Evolutionary conservation across 352 stramenopile species (phyloP).

Genomic region (Pythium aristosporum): DNA sequence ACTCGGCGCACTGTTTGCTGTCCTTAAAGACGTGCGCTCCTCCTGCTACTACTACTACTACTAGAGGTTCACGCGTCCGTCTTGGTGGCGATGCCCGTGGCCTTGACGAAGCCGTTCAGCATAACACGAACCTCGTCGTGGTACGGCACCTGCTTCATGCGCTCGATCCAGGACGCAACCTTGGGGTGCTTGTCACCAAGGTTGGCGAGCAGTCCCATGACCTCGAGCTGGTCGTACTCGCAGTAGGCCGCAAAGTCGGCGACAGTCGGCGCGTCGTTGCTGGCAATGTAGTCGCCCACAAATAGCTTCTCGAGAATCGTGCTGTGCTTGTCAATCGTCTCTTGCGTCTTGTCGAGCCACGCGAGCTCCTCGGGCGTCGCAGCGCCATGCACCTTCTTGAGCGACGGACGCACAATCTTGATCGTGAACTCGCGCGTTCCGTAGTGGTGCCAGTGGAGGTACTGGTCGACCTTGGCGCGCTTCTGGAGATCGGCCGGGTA

Average conservation of each 20-base stretch:
- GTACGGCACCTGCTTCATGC: slow-evolving; percentile 35
- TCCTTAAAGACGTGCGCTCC: no score
- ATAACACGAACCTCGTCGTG: slow-evolving; percentile 45
- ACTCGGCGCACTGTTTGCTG: no score
- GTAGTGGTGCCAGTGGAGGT: slow-evolving; percentile 73
- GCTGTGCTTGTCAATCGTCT: slow-evolving; percentile 33
- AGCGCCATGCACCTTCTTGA: slow-evolving; percentile 13
- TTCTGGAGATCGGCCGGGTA: slow-evolving; percentile 44
- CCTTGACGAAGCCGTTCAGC: slow-evolving; percentile 29
- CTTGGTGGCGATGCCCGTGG: slow-evolving; percentile 20
- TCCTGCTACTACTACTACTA: not conserved
- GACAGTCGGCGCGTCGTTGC: slow-evolving; percentile 51
- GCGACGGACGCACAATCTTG: slow-evolving; percentile 41
- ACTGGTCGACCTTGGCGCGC: slow-evolving; percentile 64
- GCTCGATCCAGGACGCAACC: slow-evolving; percentile 23
- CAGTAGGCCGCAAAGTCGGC: slow-evolving; percentile 63
- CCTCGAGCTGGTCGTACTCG: slow-evolving; percentile 65
- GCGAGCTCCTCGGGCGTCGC: slow-evolving; percentile 18
- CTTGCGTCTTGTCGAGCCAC: slow-evolving; percentile 9
- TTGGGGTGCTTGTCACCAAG: slow-evolving; percentile 27
- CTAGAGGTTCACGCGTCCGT: slow-evolving; percentile 11
- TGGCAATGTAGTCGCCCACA: slow-evolving; percentile 46
- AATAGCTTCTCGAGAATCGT: slow-evolving; percentile 51
- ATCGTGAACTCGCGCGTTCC: slow-evolving; percentile 45
- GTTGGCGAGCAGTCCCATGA: slow-evolving; percentile 45